Percentiles rank a stretch among this genome's conserved stretches.
Conservation (phyloP, 371 early-diverging fungal genomes). For the Mucor piriformis region DNA sequence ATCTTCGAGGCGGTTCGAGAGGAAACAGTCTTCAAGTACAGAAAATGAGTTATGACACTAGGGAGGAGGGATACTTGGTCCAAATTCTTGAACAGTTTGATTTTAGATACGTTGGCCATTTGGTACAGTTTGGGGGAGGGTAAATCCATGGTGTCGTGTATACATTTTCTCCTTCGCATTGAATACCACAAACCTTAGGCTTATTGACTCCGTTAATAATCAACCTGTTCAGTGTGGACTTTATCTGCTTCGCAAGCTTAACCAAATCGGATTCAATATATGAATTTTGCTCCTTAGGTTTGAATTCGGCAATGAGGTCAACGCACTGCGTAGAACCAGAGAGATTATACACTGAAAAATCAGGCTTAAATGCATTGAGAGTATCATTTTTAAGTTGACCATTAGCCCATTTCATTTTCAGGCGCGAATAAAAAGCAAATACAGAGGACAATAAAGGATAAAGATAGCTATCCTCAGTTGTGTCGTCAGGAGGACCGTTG, state of each 20-base stretch:
- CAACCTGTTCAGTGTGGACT: conserved; percentile 11
- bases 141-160: conserved; percentile 17
- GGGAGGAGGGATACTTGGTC: conserved; percentile 24
- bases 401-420: conserved; percentile 25
- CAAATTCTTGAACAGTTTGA: conserved; percentile 14
- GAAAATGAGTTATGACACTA: conserved; percentile 14
- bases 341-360: conserved; percentile 15
- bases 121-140: conserved; percentile 24
- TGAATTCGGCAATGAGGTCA: conserved; percentile 17
- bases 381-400: conserved; percentile 2
- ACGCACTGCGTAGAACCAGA: conserved; percentile 9
- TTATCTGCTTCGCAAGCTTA: conserved; percentile 21
- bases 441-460: conserved; percentile 17
- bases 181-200: conserved; percentile 21
- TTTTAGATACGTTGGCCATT: conserved; percentile 10
- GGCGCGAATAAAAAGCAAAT: conserved; percentile 6
- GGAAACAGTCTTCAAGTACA: conserved; percentile 18
- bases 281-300: conserved; percentile 7
- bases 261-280: conserved; percentile 22
- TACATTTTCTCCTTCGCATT: conserved; percentile 19
- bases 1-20: conserved; percentile 19
- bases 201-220: conserved; percentile 5
- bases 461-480: conserved; percentile 18
- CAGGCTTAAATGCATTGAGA: conserved; percentile 2
- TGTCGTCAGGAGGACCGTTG: conserved; percentile 19